These are phyloP conservation scores for Epichloe scottii DNA, from an alignment of 2,329 filamentous ascomycete species.

Conservation along the genomic window DNA sequence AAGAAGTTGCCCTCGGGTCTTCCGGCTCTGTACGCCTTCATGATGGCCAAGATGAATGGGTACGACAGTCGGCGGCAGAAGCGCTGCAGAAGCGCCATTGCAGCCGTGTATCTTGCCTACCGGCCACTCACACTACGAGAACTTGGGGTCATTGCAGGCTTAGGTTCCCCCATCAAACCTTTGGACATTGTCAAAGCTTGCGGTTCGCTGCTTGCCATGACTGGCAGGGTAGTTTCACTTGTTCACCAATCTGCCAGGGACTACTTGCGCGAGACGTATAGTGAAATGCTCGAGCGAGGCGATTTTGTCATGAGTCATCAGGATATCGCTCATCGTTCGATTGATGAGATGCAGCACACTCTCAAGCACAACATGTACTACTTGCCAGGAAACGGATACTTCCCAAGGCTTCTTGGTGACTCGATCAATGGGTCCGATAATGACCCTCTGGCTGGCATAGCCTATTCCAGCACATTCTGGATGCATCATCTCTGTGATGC, in stretches of 20 bases:
- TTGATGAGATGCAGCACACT: slow-evolving; percentile 17
- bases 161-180: slow-evolving; percentile 7
- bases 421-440: slow-evolving; percentile 5
- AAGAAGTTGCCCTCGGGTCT: slow-evolving; percentile 5
- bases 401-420: slow-evolving; percentile 11
- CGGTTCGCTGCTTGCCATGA: slow-evolving; percentile 24
- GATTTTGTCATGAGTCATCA: slow-evolving; percentile 16
- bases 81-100: slow-evolving; percentile 5
- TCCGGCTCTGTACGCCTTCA: slow-evolving; percentile 2
- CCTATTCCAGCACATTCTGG: slow-evolving; percentile 21
- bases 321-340: slow-evolving; percentile 21
- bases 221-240: slow-evolving; percentile 20
- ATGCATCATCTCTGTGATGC: slow-evolving; percentile 17
- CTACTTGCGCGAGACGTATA: slow-evolving; percentile 15
- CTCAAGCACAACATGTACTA: slow-evolving; percentile 25
- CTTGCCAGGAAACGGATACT: slow-evolving; percentile 13
- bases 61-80: neutral
- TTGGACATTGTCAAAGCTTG: slow-evolving; percentile 19
- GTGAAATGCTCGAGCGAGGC: slow-evolving; percentile 16
- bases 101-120: slow-evolving; percentile 15
- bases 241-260: slow-evolving; percentile 33
- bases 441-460: slow-evolving; percentile 10
- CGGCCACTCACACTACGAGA: slow-evolving; percentile 24
- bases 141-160: slow-evolving; percentile 14
- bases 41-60: slow-evolving; percentile 4